Base-by-base conservation (phyloP, 2,329 filamentous ascomycete species). In the Neopestalotiopsis clavispora region DNA sequence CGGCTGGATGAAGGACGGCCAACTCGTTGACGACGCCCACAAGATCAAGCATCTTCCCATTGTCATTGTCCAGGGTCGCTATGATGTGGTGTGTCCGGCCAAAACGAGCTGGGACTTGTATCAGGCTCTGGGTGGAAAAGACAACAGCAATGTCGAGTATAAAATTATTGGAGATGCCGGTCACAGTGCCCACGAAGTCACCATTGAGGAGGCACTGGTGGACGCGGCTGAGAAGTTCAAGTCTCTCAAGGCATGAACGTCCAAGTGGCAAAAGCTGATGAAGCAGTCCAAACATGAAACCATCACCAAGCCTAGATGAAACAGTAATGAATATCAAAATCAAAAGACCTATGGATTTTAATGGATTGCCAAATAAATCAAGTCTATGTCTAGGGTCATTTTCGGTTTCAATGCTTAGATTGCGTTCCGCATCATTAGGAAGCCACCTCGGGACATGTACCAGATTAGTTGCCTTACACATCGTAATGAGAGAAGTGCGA, bases 1-100 rank as follows among this genome's bases (percentile, higher is more conserved):
- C 38, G 80, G 76, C 14, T 85, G 78, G 75, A 72, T 84, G 72
- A 75, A 79, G 62, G 81, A 84, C 14, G 81, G 80, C 0, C 80
- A 84, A 67, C 71, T 85, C 42, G 70, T 78, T 23, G 63, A 71
- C 17, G 73, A 75, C 12, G 74, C 74, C 1, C 68, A 73, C 40
- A 76, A 76, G 65, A 76, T 78, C 68, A 73, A 71, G 61, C 74
- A 76, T 67, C 67, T 77, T 3, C 73, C 76, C 3, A 77, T 74
- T 14, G 71, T 77, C 10, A 83, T 85, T 52, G 77, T 84, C 14
- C 82, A 85, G 70, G 83, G 83, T 0, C 77, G 83, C n/a, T 83
- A 84, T 65, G 83, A 84, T 73, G 73, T 84, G 14, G 79, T 84
- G 3, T 84, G 82, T 69, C 81, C 83, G 4, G 78, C 82, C 3